These are phyloP conservation scores for Hippophae tibetana DNA, from an alignment of 306 rosid species.

Conservation along the genomic window DNA sequence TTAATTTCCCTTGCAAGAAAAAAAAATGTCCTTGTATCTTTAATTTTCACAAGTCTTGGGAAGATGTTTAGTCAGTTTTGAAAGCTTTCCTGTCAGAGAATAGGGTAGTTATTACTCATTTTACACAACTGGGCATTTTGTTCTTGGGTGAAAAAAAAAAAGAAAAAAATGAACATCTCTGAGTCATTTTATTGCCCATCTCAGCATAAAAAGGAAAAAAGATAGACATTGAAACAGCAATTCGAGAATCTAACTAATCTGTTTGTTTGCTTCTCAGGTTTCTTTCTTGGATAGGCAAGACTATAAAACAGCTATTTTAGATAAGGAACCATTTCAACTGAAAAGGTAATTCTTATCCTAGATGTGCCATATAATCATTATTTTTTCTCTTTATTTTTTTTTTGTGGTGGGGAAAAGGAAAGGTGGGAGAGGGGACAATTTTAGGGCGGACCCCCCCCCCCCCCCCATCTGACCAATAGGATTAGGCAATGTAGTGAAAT, in stretches of 20 bases:
- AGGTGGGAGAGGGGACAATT: no score
- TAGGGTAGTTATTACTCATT: background rate
- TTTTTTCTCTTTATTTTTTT: background rate
- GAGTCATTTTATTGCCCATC: no score
- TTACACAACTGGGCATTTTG: background rate
- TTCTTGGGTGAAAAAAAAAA: no score
- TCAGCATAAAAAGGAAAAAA: no score
- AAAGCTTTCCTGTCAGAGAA: background rate
- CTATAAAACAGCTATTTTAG: constrained; percentile 33
- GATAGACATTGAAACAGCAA: no score
- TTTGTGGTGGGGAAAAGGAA: no score
- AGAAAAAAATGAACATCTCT: no score
- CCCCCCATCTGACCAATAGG: no score
- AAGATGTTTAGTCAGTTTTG: background rate
- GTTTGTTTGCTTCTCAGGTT: constrained; percentile 23
- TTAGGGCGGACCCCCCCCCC: no score
- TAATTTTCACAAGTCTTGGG: background rate
- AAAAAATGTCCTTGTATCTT: background rate
- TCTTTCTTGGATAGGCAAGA: constrained; percentile 46
- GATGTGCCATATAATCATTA: background rate
- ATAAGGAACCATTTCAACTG: constrained; percentile 43
- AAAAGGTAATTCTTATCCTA: constrained; percentile 29
- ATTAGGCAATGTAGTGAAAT: background rate
- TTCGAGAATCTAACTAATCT: background rate
- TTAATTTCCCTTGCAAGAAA: background rate